Base-by-base conservation (phyloP, 192 early-diverging fungal species). In the Entomortierella beljakovae region DNA sequence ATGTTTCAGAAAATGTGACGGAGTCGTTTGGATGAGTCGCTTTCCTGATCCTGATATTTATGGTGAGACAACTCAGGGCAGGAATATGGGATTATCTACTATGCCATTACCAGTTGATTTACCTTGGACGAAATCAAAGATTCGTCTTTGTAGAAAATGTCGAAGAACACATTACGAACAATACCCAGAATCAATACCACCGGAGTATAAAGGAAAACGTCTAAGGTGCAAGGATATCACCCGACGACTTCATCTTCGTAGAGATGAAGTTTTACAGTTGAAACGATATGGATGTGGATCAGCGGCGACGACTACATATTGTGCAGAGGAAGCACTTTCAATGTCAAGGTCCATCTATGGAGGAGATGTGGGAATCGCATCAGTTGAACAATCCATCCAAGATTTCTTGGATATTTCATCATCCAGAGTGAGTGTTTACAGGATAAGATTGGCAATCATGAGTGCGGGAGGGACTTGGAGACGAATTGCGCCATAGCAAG, bases 281-380 rank as follows among this genome's bases (percentile, higher is more conserved):
- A 53, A 53, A 31, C 22, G 51, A 3, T 53, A 28, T 26, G 51
- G 51, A 10, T 53, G 51, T 15, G 51, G 51, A 28, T 2, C 51
- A 46, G 20, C 28, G 51, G 51, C 51, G 7, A n/a, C n/a, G n/a
- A 3, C 13, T 53, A 16, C 51, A 26, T 53, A 28, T 15, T 53
- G 51, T 53, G 51, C 51, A 1, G 51, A 53, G 51, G 51, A 53
- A 28, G 51, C 51, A 31, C 28, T 53, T 13, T 2, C 2, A 26
- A 53, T 26, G 9, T n/a, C 51, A 53, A 53, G 51, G 51, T 6
- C 23, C 9, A 53, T 53, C 23, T 53, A 53, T 53, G 51, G 51
- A 5, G 51, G 51, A 31, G 51, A 53, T 26, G 28, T 53, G 25
- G 51, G 51, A 3, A 53, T 53, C 23, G 51, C 51, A 8, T 3